Evolutionary conservation across 2,329 filamentous ascomycete genomes (phyloP), one percentile per base, ranked within the genome.

Genomic region (Diplodia intermedia): DNA sequence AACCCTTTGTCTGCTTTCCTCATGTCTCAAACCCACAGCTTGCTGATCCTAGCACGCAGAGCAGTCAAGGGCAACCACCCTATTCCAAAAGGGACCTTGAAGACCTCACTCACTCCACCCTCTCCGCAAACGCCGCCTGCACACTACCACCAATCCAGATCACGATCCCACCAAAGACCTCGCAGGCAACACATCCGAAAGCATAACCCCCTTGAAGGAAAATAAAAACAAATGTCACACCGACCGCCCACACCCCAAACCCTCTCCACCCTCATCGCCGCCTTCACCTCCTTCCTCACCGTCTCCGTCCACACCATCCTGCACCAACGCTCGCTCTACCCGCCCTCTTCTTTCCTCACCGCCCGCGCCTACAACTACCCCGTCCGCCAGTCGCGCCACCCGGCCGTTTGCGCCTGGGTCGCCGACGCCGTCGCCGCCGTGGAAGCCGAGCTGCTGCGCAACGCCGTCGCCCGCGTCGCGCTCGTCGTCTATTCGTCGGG

Each of bases 241-340:
- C 55, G 26, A 26, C 38, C 43, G 7, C 31, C 73, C 11, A 40
- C 65, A 20, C 69, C 76, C 1, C 66, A 65, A n/a, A 80, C 78
- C 20, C 81, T 88, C 82, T 75, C 85, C 77, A 77, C 82, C 65
- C 87, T 94, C 71, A 85, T 94, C 71, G 81, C 84, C 68, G 87
- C 89, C 63, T 94, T 97, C 80, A 87, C 86, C 70, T 87, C 89
- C 75, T 97, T 97, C 81, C 86, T 97, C 67, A 91, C 89, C 69
- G 88, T 94, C 70, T 87, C 91, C 73, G 88, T 94, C 71, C 94
- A 97, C 83, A 92, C 92, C 69, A 89, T 97, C 73, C 88, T 97
- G 72, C 94, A 89, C 82, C 89, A 95, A 75, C 91, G 94, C 73
- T 80, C 80, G 69, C 88, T 97, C 75, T 97, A 97, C 79, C 93